These are phyloP conservation scores for Turnera subulata DNA, from an alignment of 345 rosid species.

Conservation along the genomic window DNA sequence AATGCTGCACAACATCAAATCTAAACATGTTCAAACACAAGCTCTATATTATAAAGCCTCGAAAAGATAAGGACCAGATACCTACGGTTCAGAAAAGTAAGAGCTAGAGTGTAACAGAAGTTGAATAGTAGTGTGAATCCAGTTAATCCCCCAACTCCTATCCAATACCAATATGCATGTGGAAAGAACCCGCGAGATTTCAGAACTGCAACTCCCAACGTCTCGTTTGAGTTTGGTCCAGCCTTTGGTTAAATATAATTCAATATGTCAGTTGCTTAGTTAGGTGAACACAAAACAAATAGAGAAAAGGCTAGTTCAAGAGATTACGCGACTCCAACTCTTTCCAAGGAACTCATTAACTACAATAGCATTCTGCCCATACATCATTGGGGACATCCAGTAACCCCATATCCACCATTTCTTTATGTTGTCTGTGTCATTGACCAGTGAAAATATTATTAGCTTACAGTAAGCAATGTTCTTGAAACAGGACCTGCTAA, in stretches of 20 bases:
- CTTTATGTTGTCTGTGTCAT: slow-evolving; percentile 51
- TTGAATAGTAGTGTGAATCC: slow-evolving; percentile 40
- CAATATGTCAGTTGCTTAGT: neutral
- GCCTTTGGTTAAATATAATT: slow-evolving; percentile 7
- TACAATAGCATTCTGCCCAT: slow-evolving; percentile 61
- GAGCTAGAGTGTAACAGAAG: slow-evolving; percentile 32
- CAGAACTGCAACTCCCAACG: slow-evolving; percentile 46
- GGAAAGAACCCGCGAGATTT: slow-evolving; percentile 45
- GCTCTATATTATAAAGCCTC: neutral
- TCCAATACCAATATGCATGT: slow-evolving; percentile 65
- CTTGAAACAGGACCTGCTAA: too few species aligned
- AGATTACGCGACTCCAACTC: slow-evolving; percentile 50
- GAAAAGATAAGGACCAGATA: neutral
- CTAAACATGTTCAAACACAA: neutral
- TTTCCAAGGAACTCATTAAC: slow-evolving; percentile 71
- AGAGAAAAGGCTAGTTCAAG: slow-evolving; percentile 1
- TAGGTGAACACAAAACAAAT: neutral
- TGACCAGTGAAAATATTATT: neutral
- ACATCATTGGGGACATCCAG: slow-evolving; percentile 81
- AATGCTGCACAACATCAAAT: slow-evolving; percentile 42
- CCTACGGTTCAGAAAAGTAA: slow-evolving; percentile 57
- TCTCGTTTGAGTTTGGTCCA: slow-evolving; percentile 21
- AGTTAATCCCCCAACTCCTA: slow-evolving; percentile 47
- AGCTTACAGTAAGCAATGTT: too few species aligned
- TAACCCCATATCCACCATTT: slow-evolving; percentile 93